Base-by-base conservation (phyloP, 495 filamentous ascomycete genomes). In the Penicillium maclennaniae region DNA sequence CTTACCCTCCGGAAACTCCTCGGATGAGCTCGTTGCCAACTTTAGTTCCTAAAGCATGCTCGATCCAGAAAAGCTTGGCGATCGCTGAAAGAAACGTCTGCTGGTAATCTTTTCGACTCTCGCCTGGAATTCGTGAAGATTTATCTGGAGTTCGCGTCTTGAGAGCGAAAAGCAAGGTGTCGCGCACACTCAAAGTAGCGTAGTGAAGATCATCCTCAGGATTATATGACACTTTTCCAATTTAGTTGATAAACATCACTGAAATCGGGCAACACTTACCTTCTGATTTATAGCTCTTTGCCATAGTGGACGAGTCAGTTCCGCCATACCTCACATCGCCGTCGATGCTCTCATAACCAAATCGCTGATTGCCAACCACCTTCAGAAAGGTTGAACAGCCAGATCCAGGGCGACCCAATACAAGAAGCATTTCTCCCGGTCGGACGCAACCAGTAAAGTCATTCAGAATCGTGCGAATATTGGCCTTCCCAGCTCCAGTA, bases 121-220 rank as follows among this genome's bases (percentile, higher is more conserved):
- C 83, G 3, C 83, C 84, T 15, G 68, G 66, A 12, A 74, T 66
- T 0, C 87, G 76, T 10, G 83, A 85, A 10, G 67, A 69, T 62
- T 87, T 80, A 15, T 79, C 79, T 0, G 88, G 89, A 0, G 87
- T 88, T 34, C 85, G 73, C 1, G 81, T 83, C 45, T 81, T 81
- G 20, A 88, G 72, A 9, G 88, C 88, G 64, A 91, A 91, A 17
- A 80, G 69, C 0, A 92, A 66, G 0, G 88, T 91, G 34, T 86
- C 69, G 48, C 79, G 79, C 2, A 92, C 88, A 9, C 80, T 83
- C 26, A 93, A 66, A 10, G 85, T 87, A 9, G 87, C 81, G 54
- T 88, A 90, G 65, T 91, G 87, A 7, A 88, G 73, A 60, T 92
- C 88, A 34, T 88, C 85, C 71, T 88, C 86, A 4, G 85, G 81